phyloP scores from a whole-genome alignment of 176 grass and related monocot species.

The Oryza nivara region DNA sequence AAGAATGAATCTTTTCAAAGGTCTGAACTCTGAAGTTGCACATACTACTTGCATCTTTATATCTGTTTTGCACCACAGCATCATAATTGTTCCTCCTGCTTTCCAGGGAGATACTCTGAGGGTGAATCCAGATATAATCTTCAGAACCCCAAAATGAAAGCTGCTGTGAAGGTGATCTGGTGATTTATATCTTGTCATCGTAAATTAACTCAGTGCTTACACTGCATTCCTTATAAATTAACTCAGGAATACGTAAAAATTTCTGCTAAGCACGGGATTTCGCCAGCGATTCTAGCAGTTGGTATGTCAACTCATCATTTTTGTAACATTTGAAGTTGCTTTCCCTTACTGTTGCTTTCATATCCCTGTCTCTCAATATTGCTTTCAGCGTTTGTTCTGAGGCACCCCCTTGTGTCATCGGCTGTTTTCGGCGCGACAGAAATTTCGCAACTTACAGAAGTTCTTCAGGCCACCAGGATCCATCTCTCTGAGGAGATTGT shows the following conservation, averaged over 20 bases:
- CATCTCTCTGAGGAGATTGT: slow-evolving; percentile 53
- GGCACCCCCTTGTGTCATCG: slow-evolving; percentile 71
- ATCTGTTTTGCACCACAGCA: not conserved
- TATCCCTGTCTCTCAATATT: slow-evolving; percentile 20
- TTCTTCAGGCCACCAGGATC: slow-evolving; percentile 53
- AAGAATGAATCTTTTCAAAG: slow-evolving; percentile 91
- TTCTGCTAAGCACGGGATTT: slow-evolving; percentile 62
- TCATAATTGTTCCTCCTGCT: slow-evolving; percentile 24
- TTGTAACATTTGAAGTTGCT: not conserved
- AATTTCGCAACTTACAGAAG: slow-evolving; percentile 69
- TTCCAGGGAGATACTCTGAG: slow-evolving; percentile 81
- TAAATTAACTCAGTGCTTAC: not conserved
- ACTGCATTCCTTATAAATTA: slow-evolving; percentile 32
- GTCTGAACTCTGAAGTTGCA: slow-evolving; percentile 28
- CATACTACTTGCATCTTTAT: not conserved
- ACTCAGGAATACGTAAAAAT: slow-evolving; percentile 71
- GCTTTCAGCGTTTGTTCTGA: slow-evolving; percentile 63
- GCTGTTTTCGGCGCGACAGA: slow-evolving; percentile 83
- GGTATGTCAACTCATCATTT: slow-evolving; percentile 46
- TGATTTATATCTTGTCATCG: not conserved
- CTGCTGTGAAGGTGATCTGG: slow-evolving; percentile 59
- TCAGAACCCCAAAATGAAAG: slow-evolving; percentile 55
- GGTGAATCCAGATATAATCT: slow-evolving; percentile 94
- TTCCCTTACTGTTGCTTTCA: not conserved
- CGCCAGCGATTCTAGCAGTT: slow-evolving; percentile 68